Evolutionary conservation across 768 basidiomycete genomes (phyloP).

Genomic region (Russula sp.): DNA sequence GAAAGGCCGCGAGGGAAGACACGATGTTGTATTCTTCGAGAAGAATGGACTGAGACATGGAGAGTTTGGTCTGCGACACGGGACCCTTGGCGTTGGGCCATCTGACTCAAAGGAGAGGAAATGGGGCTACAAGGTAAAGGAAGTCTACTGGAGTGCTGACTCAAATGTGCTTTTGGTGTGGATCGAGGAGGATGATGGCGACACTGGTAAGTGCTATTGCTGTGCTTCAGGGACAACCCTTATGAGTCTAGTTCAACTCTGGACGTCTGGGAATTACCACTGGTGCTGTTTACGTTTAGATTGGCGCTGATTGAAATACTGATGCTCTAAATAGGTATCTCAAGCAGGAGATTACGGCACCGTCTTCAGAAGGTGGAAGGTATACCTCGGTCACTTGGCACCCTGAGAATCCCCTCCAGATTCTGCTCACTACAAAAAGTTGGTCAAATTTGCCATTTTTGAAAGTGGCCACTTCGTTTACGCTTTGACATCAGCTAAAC

Average conservation of each 20-base stretch:
- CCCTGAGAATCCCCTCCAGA: conserved; percentile 65
- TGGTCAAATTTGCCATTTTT: conserved; percentile 32
- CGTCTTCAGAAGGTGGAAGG: conserved; percentile 40
- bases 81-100: conserved; percentile 30
- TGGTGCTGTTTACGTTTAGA: conserved; percentile 50
- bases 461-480: neutral
- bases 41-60: conserved; percentile 91
- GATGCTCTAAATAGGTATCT: conserved; percentile 62
- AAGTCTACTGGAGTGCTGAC: conserved; percentile 84
- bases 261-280: conserved; percentile 93
- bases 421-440: conserved; percentile 71
- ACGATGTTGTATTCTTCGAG: conserved; percentile 94
- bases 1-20: conserved; percentile 59
- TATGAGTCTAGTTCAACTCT: conserved; percentile 72
- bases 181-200: conserved; percentile 65
- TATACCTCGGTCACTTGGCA: conserved; percentile 86
- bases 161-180: conserved; percentile 83
- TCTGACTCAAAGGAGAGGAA: conserved; percentile 38
- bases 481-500: conserved; percentile 40
- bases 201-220: conserved; percentile 56
- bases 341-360: conserved; percentile 77
- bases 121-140: conserved; percentile 72
- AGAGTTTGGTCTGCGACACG: conserved; percentile 67
- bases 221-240: conserved; percentile 16
- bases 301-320: conserved; percentile 6